Base-by-base conservation (phyloP, 2,329 filamentous ascomycete species). In the Aureobasidium sp. region DNA sequence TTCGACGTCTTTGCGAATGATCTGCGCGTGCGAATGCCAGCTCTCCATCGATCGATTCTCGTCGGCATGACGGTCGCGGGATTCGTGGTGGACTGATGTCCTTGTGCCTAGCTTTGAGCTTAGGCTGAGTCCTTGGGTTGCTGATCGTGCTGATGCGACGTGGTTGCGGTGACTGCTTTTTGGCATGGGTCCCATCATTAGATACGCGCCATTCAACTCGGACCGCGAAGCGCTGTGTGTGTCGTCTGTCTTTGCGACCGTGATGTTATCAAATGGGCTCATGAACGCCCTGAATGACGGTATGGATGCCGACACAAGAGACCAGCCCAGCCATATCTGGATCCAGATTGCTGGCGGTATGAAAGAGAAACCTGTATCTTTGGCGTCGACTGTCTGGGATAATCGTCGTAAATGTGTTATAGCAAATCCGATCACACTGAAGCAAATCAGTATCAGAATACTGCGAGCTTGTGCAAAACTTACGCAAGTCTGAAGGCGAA, bases 201-300 rank as follows among this genome's bases (percentile, higher is more conserved):
- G 50, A 38, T 53, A 53, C 7, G 39, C 50, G 11, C 50, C 50
- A 38, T 39, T 49, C 34, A 39, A n/a, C 6, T 49, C 45, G 10
- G 35, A 29, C 6, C 45, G 45, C 34, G 45, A 49, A 8, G 45
- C 45, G 11, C 45, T 49, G 17, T 49, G 45, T n/a, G 45, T 21
- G 10, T 39, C 34, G 30, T 49, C 34, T 12, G 32, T 30, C 12
- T 35, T 29, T n/a, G 32, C 37, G n/a, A 44, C 30, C 2, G 22
- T 21, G 2, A 44, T 38, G 21, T 44, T 45, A 10, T 57, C 48
- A 34, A 57, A 55, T 17, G 56, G 56, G 11, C 41, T 53, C 42
- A 57, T 53, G 24, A 57, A 45, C 3, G 56, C 47, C 21, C 55
- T 52, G 25, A 57, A 54, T 6, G 53, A 49, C 2, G 56, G 56